These are phyloP conservation scores for Xylaria bambusicola DNA, from an alignment of 495 filamentous ascomycete species.

Conservation along the genomic window DNA sequence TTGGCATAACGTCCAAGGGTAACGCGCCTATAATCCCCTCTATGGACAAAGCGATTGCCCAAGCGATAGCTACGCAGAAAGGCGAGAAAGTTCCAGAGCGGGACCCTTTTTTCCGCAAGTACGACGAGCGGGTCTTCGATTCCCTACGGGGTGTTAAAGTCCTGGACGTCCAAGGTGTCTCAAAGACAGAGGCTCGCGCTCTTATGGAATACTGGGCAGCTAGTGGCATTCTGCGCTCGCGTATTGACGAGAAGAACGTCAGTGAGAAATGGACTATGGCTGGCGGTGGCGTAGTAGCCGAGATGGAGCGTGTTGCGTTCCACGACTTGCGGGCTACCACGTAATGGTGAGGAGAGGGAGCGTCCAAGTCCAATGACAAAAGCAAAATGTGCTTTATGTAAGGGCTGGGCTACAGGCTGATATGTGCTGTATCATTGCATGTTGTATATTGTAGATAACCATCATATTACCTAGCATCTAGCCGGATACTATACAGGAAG, in stretches of 20 bases:
- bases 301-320: conserved; percentile 68
- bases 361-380: neutral
- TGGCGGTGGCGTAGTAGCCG: conserved; percentile 79
- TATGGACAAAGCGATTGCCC: conserved; percentile 65
- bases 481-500: neutral
- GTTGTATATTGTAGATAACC: conserved; percentile 21
- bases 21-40: conserved; percentile 63
- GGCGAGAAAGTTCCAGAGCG: conserved; percentile 52
- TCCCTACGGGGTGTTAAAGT: conserved; percentile 55
- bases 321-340: conserved; percentile 27
- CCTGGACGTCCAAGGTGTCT: conserved; percentile 62
- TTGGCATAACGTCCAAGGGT: conserved; percentile 69
- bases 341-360: neutral
- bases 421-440: conserved; percentile 8
- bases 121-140: conserved; percentile 68
- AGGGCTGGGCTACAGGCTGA: neutral
- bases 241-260: conserved; percentile 71
- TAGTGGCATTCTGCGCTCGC: conserved; percentile 74
- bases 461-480: conserved; percentile 2
- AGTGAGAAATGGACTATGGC: conserved; percentile 83
- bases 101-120: conserved; percentile 62
- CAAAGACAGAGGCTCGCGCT: conserved; percentile 70
- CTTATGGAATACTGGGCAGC: conserved; percentile 92
- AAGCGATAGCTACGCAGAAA: conserved; percentile 45
- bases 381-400: neutral